Evolutionary conservation across 148 eudicot genomes (phyloP).

Genomic region (Diospyros kaki): DNA sequence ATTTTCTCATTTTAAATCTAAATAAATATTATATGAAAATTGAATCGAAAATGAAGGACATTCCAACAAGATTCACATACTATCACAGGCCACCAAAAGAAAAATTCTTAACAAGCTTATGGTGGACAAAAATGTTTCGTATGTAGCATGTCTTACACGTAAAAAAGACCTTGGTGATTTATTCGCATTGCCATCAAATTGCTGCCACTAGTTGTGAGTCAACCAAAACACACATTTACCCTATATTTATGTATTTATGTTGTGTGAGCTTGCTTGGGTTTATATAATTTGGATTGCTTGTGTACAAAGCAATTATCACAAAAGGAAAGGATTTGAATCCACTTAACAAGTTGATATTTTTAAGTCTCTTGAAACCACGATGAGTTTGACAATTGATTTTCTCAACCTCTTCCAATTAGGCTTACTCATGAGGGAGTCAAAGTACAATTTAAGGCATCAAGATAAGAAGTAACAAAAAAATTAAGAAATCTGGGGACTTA

Average conservation of each 20-base stretch:
- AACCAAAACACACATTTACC: no score
- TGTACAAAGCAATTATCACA: background rate
- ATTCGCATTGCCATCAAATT: background rate
- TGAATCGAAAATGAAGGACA: background rate
- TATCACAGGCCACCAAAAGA: background rate
- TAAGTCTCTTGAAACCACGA: background rate
- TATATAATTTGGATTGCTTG: background rate
- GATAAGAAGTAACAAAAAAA: background rate
- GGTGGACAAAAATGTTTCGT: background rate
- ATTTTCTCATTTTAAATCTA: background rate
- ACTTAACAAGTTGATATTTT: background rate
- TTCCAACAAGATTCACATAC: background rate
- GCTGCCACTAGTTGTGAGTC: background rate
- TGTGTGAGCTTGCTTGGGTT: background rate
- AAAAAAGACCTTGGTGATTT: background rate
- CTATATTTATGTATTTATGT: background rate
- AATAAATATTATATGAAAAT: background rate
- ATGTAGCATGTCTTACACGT: background rate
- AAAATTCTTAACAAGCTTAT: slow-evolving; percentile 2
- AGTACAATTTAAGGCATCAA: background rate
- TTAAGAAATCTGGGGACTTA: no score
- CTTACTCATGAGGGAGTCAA: background rate
- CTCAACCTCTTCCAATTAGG: background rate
- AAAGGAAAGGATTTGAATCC: background rate
- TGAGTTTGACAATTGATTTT: background rate